Percentiles rank a stretch among this genome's conserved stretches.
phyloP scores from a whole-genome alignment of 1,139 yeast species.

The Yamadazyma sp. region DNA sequence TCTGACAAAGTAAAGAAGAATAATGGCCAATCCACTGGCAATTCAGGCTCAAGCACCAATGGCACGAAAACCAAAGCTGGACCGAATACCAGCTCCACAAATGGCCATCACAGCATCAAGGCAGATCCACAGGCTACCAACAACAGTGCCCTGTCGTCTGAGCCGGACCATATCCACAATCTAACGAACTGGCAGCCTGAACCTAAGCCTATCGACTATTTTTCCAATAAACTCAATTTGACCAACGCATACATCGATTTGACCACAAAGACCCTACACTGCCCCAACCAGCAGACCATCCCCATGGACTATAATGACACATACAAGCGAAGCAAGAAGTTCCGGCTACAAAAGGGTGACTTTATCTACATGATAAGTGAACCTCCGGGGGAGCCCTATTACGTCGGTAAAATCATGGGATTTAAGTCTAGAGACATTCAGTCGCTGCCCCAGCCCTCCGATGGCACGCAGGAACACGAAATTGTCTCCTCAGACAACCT shows the following conservation, averaged over 20 bases:
- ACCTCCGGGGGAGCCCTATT: constrained; percentile 95
- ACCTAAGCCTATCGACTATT: constrained; percentile 30
- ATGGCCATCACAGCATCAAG: background rate
- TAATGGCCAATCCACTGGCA: background rate
- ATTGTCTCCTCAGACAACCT: constrained; percentile 16
- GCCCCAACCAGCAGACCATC: constrained; percentile 29
- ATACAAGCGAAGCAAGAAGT: constrained; percentile 17
- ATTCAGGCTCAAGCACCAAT: background rate
- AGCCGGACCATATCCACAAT: constrained; percentile 9
- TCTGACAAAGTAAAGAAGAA: constrained; percentile 1
- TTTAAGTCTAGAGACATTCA: constrained; percentile 39
- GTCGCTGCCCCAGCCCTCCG: too few relatives aligned
- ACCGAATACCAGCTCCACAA: background rate
- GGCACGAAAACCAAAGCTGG: background rate
- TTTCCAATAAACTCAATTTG: constrained; percentile 37
- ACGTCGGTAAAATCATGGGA: constrained; percentile 82
- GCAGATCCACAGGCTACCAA: too few relatives aligned
- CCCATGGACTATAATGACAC: constrained; percentile 9
- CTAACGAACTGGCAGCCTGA: constrained; percentile 47
- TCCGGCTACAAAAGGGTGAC: constrained; percentile 52
- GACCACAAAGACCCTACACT: constrained; percentile 29
- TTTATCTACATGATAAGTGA: constrained; percentile 84
- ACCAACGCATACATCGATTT: constrained; percentile 37
- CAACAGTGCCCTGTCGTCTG: background rate
- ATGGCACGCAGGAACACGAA: background rate